Evolutionary conservation across 371 early-diverging fungal genomes (phyloP).

Genomic region (Dipsacomyces acuminosporus): DNA sequence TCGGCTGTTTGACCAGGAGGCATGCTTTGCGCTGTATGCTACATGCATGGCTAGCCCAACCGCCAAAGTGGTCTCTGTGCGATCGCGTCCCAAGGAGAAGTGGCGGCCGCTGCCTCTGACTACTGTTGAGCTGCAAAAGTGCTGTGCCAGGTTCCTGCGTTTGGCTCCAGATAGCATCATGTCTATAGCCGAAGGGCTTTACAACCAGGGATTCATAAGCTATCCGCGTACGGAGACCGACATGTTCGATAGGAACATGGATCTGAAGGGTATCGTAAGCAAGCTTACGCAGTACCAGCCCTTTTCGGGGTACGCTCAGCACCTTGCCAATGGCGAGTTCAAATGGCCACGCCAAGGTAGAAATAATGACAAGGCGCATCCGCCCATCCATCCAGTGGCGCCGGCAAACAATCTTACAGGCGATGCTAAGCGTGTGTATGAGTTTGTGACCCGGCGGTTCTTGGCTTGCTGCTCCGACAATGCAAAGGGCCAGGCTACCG

Average conservation of each 20-base stretch:
- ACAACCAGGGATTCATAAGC: slow-evolving; percentile 87
- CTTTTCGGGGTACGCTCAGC: slow-evolving; percentile 48
- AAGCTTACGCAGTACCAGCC: slow-evolving; percentile 52
- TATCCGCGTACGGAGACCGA: slow-evolving; percentile 99
- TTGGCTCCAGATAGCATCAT: slow-evolving; percentile 83
- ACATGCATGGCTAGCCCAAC: slow-evolving; percentile 56
- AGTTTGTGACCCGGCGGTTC: slow-evolving; percentile 90
- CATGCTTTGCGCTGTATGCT: slow-evolving; percentile 68
- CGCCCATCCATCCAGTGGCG: slow-evolving; percentile 97
- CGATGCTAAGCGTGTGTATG: slow-evolving; percentile 78
- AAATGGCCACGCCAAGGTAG: slow-evolving; percentile 80
- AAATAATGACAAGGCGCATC: slow-evolving; percentile 98
- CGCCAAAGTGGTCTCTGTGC: slow-evolving; percentile 61
- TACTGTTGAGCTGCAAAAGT: slow-evolving; percentile 94
- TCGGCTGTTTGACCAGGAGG: slow-evolving; percentile 71
- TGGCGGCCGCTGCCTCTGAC: slow-evolving; percentile 92
- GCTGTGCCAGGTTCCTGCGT: slow-evolving; percentile 63
- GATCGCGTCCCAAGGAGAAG: slow-evolving; percentile 65
- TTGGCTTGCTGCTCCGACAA: slow-evolving; percentile 93
- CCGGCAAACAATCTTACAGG: slow-evolving; percentile 60
- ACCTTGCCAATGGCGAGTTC: slow-evolving; percentile 72
- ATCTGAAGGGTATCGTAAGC: slow-evolving; percentile 63
- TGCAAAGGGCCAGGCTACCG: slow-evolving; percentile 89
- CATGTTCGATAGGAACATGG: slow-evolving; percentile 75
- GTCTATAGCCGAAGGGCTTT: slow-evolving; percentile 80